Conservation (phyloP, 139 green algal genomes). For the Tetradesmus lagerheimii region DNA sequence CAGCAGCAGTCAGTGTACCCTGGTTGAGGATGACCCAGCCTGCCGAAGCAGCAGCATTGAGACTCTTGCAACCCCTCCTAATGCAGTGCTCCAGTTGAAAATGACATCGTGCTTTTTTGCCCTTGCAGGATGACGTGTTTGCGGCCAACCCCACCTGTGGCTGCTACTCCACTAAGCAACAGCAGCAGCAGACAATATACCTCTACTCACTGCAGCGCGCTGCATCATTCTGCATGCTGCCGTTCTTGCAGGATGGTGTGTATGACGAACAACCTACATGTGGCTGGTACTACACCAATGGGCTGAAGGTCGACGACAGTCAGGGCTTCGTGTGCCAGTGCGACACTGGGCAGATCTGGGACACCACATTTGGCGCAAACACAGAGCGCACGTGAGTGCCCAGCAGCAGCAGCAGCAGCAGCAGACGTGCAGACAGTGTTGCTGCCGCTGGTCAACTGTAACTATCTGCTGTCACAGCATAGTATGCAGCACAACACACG, state of each 20-base stretch:
- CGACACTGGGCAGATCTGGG: conserved; percentile 55
- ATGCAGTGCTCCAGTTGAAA: no score
- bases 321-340: conserved; percentile 90
- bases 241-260: conserved; percentile 57
- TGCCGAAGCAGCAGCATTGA: no score
- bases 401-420: neutral
- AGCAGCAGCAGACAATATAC: neutral
- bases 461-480: neutral
- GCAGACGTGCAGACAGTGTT: neutral
- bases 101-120: no score
- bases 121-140: no score
- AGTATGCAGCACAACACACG: no score
- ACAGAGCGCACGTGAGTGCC: conserved; percentile 67
- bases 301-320: conserved; percentile 60
- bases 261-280: conserved; percentile 72
- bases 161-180: no score
- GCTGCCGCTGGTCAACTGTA: neutral
- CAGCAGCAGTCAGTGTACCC: no score
- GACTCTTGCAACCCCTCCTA: no score
- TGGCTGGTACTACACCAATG: conserved; percentile 70
- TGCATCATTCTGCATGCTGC: neutral
- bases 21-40: no score
- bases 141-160: no score
- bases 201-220: neutral
- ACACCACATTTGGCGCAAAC: conserved; percentile 66